Percentiles rank a stretch among this genome's conserved stretches.
Conservation (phyloP, 352 stramenopile species). For the Pythium apleroticum region DNA sequence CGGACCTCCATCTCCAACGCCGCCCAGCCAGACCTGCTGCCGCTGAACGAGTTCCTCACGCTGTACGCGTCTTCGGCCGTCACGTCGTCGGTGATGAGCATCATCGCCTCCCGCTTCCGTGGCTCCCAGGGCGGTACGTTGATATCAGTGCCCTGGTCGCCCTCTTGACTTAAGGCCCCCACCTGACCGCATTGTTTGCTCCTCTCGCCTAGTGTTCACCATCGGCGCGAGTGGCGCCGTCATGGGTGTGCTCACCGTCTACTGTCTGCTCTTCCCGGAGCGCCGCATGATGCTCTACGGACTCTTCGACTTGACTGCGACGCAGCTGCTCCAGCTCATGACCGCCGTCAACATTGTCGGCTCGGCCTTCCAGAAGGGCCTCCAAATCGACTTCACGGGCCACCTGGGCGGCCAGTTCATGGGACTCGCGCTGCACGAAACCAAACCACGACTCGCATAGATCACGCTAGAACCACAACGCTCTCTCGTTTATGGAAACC, state of each 20-base stretch:
- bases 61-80: constrained; percentile 75
- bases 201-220: constrained; percentile 54
- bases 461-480: neutral
- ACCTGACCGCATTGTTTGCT: neutral
- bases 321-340: constrained; percentile 56
- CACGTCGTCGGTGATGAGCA: constrained; percentile 66
- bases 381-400: constrained; percentile 69
- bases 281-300: constrained; percentile 46
- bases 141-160: no score
- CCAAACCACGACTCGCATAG: constrained; percentile 29
- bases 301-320: constrained; percentile 46
- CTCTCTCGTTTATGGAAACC: neutral
- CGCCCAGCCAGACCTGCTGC: constrained; percentile 35
- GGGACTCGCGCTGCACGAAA: constrained; percentile 53
- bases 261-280: constrained; percentile 72
- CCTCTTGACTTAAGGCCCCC: neutral
- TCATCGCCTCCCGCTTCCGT: constrained; percentile 62
- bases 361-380: constrained; percentile 43
- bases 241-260: constrained; percentile 77
- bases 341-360: constrained; percentile 65
- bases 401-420: constrained; percentile 69
- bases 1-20: constrained; percentile 31
- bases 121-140: constrained; percentile 50
- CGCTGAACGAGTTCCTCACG: constrained; percentile 62
- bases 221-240: constrained; percentile 81